Conservation (phyloP, 306 rosid genomes). For the Lathyrus aphaca region DNA sequence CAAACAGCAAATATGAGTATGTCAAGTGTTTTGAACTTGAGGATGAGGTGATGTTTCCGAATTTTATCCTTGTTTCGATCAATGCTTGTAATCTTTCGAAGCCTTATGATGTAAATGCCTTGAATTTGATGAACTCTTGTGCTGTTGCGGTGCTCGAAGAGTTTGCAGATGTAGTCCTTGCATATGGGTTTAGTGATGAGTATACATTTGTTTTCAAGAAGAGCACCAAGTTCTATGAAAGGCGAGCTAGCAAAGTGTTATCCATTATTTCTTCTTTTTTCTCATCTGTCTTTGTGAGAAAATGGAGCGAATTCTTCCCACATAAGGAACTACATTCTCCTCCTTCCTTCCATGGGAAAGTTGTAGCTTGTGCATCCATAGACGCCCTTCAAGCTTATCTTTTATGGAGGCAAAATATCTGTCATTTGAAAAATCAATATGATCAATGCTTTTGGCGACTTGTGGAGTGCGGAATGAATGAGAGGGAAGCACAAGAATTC, state of each 20-base stretch:
- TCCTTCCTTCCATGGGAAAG: constrained; percentile 68
- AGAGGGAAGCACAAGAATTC: constrained; percentile 53
- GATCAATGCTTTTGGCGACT: constrained; percentile 72
- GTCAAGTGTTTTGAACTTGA: constrained; percentile 74
- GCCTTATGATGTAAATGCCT: constrained; percentile 59
- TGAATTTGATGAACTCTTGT: constrained; percentile 77
- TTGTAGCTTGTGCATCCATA: constrained; percentile 61
- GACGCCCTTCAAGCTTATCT: constrained; percentile 80
- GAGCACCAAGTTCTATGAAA: constrained; percentile 68
- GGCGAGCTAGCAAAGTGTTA: constrained; percentile 78
- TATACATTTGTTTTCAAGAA: constrained; percentile 77
- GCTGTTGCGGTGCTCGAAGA: constrained; percentile 59
- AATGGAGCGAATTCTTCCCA: constrained; percentile 71
- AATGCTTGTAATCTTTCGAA: constrained; percentile 56
- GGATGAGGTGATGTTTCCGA: constrained; percentile 77
- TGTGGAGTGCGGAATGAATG: constrained; percentile 62
- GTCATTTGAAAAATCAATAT: constrained; percentile 65
- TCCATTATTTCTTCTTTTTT: constrained; percentile 74
- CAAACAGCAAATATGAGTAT: constrained; percentile 81
- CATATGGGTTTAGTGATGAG: constrained; percentile 78
- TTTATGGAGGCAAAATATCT: constrained; percentile 79
- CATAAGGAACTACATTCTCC: constrained; percentile 52
- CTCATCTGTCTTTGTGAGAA: constrained; percentile 58
- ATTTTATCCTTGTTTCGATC: constrained; percentile 63
- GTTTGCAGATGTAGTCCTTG: constrained; percentile 65